Evolutionary conservation across 805 yeast genomes (phyloP).

Genomic region (Starmerella floris): DNA sequence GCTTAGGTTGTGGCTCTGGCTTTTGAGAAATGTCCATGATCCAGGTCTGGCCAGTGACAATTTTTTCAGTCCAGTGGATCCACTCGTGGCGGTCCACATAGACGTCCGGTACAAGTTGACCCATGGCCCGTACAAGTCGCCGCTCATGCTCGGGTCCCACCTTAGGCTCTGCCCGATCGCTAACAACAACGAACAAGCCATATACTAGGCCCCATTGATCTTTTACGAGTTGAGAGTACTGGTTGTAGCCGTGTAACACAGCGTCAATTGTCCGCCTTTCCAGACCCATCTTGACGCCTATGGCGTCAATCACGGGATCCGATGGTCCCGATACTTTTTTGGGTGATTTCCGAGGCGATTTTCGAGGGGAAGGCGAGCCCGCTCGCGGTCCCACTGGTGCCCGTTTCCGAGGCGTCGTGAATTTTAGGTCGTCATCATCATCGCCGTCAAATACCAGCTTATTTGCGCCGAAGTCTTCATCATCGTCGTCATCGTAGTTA

Average conservation of each 20-base stretch:
- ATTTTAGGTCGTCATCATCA: conserved; percentile 1
- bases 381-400: conserved; percentile 1
- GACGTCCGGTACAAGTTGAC: conserved; percentile 7
- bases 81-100: conserved; percentile 22
- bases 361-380: conserved; percentile 9
- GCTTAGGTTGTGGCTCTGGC: conserved; percentile 16
- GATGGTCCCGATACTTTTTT: conserved; percentile 7
- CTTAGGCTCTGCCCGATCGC: conserved; percentile 25
- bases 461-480: conserved; percentile 1
- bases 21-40: conserved; percentile 20
- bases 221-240: conserved; percentile 25
- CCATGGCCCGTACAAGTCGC: conserved; percentile 7
- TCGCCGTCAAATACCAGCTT: not conserved
- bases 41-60: conserved; percentile 28
- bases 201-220: conserved; percentile 28
- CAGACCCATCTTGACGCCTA: conserved; percentile 12
- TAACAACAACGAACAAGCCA: conserved; percentile 25
- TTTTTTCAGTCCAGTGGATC: conserved; percentile 25
- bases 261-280: conserved; percentile 9
- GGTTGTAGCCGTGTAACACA: conserved; percentile 22
- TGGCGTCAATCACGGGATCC: not conserved
- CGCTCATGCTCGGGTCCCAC: conserved; percentile 9
- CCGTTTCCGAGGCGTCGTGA: conserved; percentile 6
- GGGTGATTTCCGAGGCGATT: conserved; percentile 5
- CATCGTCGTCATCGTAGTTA: conserved; percentile 6